Evolutionary conservation across 2,329 filamentous ascomycete species (phyloP).

Genomic region (Trichocomaceae sp.): DNA sequence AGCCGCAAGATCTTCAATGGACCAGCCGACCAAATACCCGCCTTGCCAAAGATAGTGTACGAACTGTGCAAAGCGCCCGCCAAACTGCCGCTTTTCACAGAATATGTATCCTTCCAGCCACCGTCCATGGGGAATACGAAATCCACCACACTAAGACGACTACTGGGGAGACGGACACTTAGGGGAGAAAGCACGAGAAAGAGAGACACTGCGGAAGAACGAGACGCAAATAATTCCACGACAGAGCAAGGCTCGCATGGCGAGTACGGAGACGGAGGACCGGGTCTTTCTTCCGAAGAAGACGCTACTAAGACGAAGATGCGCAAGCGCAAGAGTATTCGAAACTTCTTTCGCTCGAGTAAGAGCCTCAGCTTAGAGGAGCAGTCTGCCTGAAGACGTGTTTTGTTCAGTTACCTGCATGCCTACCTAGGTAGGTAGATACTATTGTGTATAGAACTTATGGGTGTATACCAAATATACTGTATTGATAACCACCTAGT

Average conservation of each 20-base stretch:
- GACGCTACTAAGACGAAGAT: not conserved
- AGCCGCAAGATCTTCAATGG: conserved; percentile 18
- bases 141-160: not conserved
- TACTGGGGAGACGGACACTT: not conserved
- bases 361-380: not conserved
- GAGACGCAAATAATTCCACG: not conserved
- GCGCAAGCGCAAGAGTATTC: conserved; percentile 12
- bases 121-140: not conserved
- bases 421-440: no score
- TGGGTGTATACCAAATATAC: no score
- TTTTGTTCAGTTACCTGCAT: no score
- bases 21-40: conserved; percentile 4
- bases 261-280: not conserved
- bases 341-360: conserved; percentile 7
- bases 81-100: conserved; percentile 4
- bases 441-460: no score
- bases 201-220: not conserved
- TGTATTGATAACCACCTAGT: no score
- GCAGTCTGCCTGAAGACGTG: not conserved
- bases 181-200: not conserved
- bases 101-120: not conserved
- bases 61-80: conserved; percentile 14
- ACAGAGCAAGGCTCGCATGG: not conserved
- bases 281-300: not conserved
- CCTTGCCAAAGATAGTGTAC: conserved; percentile 17